Evolutionary conservation across 306 rosid species (phyloP).

Genomic region (Elaeagnus macrophylla): DNA sequence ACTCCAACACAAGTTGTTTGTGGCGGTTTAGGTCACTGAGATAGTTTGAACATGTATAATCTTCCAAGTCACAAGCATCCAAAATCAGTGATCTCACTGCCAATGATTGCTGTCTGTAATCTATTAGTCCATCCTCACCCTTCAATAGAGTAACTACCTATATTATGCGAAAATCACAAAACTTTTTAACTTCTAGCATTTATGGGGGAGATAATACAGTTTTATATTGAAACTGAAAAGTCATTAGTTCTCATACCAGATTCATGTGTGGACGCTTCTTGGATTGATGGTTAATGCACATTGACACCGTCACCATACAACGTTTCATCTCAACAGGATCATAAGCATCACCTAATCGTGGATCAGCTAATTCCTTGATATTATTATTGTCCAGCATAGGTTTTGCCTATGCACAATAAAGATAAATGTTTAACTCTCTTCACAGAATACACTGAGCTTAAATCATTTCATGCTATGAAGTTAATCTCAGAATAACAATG

Average conservation of each 20-base stretch:
- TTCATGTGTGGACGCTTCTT: slow-evolving; percentile 69
- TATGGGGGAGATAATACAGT: too few relatives aligned
- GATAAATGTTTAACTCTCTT: neutral
- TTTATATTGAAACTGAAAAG: too few relatives aligned
- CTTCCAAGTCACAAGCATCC: slow-evolving; percentile 75
- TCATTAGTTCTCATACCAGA: slow-evolving; percentile 29
- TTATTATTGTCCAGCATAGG: slow-evolving; percentile 53
- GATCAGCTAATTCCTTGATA: slow-evolving; percentile 58
- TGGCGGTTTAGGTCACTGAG: slow-evolving; percentile 76
- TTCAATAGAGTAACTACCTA: slow-evolving; percentile 54
- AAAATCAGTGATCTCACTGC: slow-evolving; percentile 34
- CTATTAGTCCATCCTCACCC: slow-evolving; percentile 42
- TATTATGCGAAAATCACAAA: neutral
- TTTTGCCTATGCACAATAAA: slow-evolving; percentile 49
- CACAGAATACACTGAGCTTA: too few relatives aligned
- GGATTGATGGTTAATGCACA: slow-evolving; percentile 72
- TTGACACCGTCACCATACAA: slow-evolving; percentile 48
- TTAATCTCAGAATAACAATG: neutral
- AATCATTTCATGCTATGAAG: too few relatives aligned
- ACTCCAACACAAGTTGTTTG: slow-evolving; percentile 72
- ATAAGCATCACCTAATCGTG: slow-evolving; percentile 45
- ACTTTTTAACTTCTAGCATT: too few relatives aligned
- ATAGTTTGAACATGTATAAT: slow-evolving; percentile 76
- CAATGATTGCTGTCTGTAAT: slow-evolving; percentile 24
- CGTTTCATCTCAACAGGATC: slow-evolving; percentile 56